phyloP scores from a whole-genome alignment of 2,329 filamentous ascomycete genomes.

The Colletotrichum destructivum region DNA sequence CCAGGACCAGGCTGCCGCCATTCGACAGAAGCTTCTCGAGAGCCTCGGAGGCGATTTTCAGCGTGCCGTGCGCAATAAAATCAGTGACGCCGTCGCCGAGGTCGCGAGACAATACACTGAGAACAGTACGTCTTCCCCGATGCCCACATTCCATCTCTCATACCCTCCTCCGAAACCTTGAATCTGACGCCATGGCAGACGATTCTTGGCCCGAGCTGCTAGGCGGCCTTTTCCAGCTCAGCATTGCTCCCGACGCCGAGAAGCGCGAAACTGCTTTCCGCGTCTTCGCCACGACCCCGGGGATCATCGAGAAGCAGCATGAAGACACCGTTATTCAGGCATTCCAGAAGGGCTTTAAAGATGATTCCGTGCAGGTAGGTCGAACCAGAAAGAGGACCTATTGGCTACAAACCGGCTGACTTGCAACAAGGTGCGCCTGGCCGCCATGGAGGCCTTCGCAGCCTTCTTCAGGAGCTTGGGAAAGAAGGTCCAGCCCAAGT shows the following conservation, averaged over 20 bases:
- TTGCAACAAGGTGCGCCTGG: conserved; percentile 80
- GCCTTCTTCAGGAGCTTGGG: conserved; percentile 93
- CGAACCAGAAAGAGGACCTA: background rate
- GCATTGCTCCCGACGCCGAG: conserved; percentile 85
- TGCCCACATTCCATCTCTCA: conserved; percentile 21
- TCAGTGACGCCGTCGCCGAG: conserved; percentile 97
- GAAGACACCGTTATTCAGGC: conserved; percentile 90
- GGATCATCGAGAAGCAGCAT: conserved; percentile 96
- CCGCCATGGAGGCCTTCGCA: conserved; percentile 96
- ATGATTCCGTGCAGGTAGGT: conserved; percentile 82
- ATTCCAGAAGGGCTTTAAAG: conserved; percentile 93
- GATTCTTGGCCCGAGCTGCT: conserved; percentile 93
- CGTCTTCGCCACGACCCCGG: conserved; percentile 94
- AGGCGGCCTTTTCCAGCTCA: conserved; percentile 87
- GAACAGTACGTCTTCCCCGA: conserved; percentile 74
- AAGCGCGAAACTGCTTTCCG: conserved; percentile 94
- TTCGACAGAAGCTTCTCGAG: conserved; percentile 87
- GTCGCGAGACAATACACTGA: conserved; percentile 95
- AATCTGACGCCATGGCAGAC: conserved; percentile 62
- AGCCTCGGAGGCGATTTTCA: conserved; percentile 81
- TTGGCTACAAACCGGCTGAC: conserved; percentile 5
- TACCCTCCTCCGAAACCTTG: background rate
- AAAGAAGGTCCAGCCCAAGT: conserved; percentile 92
- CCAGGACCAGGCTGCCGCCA: conserved; percentile 80
- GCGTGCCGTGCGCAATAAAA: conserved; percentile 88